Evolutionary conservation across 2,329 filamentous ascomycete genomes (phyloP).

Genomic region (Clarireedia paspali): DNA sequence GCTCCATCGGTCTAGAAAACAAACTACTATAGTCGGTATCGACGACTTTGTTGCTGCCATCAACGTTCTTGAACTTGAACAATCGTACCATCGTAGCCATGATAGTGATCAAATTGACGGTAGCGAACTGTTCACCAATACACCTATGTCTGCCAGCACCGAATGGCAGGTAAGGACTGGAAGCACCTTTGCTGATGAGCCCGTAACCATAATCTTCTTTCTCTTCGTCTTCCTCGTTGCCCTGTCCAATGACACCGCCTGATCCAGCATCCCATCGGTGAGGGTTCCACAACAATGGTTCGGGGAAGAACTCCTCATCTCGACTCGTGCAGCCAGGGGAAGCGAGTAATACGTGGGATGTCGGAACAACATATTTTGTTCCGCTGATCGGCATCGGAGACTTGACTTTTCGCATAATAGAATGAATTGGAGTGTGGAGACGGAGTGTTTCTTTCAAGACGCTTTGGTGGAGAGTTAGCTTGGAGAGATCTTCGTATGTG

Average conservation of each 20-base stretch:
- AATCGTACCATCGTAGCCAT: constrained; percentile 65
- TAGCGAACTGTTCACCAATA: constrained; percentile 95
- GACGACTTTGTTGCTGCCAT: constrained; percentile 61
- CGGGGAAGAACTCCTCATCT: constrained; percentile 69
- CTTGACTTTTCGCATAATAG: constrained; percentile 89
- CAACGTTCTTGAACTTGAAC: constrained; percentile 72
- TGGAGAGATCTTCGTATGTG: constrained; percentile 68
- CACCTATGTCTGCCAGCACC: constrained; percentile 88
- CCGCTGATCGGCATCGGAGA: constrained; percentile 76
- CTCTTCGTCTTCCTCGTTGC: constrained; percentile 51
- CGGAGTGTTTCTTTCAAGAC: constrained; percentile 89
- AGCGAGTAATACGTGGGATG: constrained; percentile 72
- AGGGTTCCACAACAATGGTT: constrained; percentile 78
- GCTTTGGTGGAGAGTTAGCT: constrained; percentile 73
- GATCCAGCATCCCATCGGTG: constrained; percentile 76
- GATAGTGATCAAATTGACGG: constrained; percentile 84
- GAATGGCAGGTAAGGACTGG: constrained; percentile 87
- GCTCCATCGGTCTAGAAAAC: constrained; percentile 66
- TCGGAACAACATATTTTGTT: constrained; percentile 75
- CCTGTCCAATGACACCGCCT: constrained; percentile 39
- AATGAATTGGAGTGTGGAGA: constrained; percentile 88
- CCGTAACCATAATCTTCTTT: constrained; percentile 93
- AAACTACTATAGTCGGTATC: constrained; percentile 63
- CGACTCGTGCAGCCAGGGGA: constrained; percentile 76
- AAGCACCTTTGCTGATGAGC: constrained; percentile 81